Conservation (phyloP, 257 asterid species). For the Ehretia macrophylla region DNA sequence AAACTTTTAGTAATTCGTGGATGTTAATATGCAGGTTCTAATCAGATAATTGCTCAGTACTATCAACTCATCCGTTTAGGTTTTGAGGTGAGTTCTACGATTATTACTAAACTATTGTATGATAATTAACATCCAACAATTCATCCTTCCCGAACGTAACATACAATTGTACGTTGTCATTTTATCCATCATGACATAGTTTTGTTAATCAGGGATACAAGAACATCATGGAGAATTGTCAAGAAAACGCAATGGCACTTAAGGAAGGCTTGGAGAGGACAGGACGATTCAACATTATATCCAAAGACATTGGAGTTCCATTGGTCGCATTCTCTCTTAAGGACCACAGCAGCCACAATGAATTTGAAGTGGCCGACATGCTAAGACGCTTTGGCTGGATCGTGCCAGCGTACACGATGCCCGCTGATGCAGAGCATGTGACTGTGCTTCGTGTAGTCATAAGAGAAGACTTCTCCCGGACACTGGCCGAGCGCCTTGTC, state of each 20-base stretch:
- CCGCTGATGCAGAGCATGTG: constrained; percentile 28
- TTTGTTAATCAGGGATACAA: constrained; percentile 20
- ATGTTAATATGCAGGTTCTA: constrained; percentile 23
- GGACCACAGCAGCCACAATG: constrained; percentile 23
- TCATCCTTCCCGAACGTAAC: too few relatives aligned
- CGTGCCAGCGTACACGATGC: constrained; percentile 34
- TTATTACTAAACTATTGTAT: not conserved
- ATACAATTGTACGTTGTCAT: not conserved
- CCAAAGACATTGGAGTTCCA: constrained; percentile 32
- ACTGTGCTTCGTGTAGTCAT: constrained; percentile 29
- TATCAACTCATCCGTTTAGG: constrained; percentile 37
- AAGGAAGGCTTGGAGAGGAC: constrained; percentile 28
- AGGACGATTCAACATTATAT: constrained; percentile 27
- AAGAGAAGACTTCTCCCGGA: constrained; percentile 29
- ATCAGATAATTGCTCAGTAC: constrained; percentile 39
- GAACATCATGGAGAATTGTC: constrained; percentile 33
- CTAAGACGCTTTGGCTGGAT: constrained; percentile 33
- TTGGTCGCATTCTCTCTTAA: constrained; percentile 37
- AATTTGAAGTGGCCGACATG: constrained; percentile 25
- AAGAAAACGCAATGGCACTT: constrained; percentile 24
- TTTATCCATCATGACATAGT: too few relatives aligned
- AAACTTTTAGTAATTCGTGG: not conserved
- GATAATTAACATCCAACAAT: not conserved
- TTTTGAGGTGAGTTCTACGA: constrained; percentile 18
- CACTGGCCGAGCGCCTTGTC: constrained; percentile 28